phyloP scores from a whole-genome alignment of 164 flowering plant species.

The Warburgia ugandensis region DNA sequence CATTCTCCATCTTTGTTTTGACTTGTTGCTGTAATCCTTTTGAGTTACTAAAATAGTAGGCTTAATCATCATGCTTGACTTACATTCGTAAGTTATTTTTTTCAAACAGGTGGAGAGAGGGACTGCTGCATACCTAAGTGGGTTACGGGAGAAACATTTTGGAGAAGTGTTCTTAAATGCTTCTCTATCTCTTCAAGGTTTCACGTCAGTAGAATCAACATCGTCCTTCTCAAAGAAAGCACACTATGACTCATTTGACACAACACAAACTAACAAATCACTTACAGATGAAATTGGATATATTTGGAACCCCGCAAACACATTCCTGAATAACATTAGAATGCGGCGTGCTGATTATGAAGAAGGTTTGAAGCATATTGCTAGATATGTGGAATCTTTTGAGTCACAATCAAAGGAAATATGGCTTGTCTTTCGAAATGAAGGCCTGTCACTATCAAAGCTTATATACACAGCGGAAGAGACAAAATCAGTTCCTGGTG shows the following conservation, averaged over 20 bases:
- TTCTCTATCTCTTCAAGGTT: constrained; percentile 38
- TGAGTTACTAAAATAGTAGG: neutral
- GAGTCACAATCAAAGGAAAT: constrained; percentile 89
- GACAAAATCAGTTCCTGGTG: constrained; percentile 20
- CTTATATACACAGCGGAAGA: constrained; percentile 72
- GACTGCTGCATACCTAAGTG: constrained; percentile 71
- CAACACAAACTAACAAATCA: constrained; percentile 18
- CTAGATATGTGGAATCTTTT: constrained; percentile 89
- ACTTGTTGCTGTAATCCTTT: neutral
- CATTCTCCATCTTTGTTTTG: no score
- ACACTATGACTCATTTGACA: constrained; percentile 11
- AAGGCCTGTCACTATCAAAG: constrained; percentile 84
- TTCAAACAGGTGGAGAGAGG: constrained; percentile 88
- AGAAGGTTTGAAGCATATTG: constrained; percentile 91
- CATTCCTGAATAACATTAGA: constrained; percentile 8
- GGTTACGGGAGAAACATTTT: constrained; percentile 86
- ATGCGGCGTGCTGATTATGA: constrained; percentile 28
- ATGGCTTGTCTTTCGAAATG: constrained; percentile 93
- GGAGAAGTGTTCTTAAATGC: constrained; percentile 94
- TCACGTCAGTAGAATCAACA: constrained; percentile 17
- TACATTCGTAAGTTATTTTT: neutral
- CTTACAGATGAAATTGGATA: constrained; percentile 16
- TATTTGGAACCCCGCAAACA: constrained; percentile 21
- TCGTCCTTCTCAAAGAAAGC: constrained; percentile 13
- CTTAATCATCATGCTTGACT: neutral